Percentiles rank a stretch among this genome's conserved stretches.
phyloP scores from a whole-genome alignment of 2,329 filamentous ascomycete genomes.

The Nannizziopsis barbatae region DNA sequence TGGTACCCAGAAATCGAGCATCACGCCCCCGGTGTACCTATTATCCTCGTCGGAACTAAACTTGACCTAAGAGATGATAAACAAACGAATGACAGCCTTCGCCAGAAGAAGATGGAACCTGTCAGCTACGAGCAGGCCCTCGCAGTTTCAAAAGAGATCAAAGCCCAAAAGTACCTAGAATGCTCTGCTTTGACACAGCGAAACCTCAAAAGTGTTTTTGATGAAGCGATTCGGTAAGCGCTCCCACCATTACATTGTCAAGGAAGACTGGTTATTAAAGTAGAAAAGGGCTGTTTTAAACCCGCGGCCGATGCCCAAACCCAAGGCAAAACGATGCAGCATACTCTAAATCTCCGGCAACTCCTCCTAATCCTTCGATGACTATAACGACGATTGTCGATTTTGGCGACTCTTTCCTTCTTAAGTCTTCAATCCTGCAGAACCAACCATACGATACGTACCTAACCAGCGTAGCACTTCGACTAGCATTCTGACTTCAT shows the following conservation, averaged over 20 bases:
- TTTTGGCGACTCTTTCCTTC: neutral
- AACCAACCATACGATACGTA: neutral
- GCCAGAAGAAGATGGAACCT: constrained; percentile 92
- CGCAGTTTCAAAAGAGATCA: constrained; percentile 82
- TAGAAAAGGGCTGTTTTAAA: constrained; percentile 37
- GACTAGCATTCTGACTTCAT: neutral
- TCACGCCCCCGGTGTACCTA: constrained; percentile 87
- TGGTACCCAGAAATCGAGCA: constrained; percentile 98
- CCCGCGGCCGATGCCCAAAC: constrained; percentile 36
- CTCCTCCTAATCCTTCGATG: neutral
- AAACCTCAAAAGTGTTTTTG: constrained; percentile 96
- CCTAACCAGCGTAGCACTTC: neutral
- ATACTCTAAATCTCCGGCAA: constrained; percentile 7
- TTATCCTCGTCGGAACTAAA: constrained; percentile 95
- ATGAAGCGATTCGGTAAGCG: constrained; percentile 89
- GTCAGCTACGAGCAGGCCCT: constrained; percentile 89
- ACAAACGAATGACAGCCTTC: constrained; percentile 66
- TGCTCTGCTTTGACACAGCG: constrained; percentile 94
- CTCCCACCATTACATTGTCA: neutral
- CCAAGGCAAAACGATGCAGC: constrained; percentile 34
- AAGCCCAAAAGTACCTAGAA: constrained; percentile 92
- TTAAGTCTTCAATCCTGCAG: neutral
- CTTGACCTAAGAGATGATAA: constrained; percentile 87
- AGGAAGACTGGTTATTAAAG: neutral
- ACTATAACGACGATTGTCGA: neutral